These are phyloP conservation scores for Beauveria varroae DNA, from an alignment of 2,329 filamentous ascomycete genomes.

Conservation along the genomic window DNA sequence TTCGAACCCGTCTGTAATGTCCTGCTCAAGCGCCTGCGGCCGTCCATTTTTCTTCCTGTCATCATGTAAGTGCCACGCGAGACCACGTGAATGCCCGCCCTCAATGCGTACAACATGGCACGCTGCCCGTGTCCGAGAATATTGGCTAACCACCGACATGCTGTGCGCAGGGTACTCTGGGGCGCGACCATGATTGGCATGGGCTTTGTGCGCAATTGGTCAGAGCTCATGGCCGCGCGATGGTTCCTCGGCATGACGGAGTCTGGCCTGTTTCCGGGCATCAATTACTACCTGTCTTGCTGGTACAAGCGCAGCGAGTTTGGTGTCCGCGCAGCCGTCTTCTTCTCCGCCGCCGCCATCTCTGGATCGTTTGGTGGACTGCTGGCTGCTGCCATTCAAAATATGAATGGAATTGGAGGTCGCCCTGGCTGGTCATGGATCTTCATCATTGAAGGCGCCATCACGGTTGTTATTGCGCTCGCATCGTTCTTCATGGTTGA, in stretches of 20 bases:
- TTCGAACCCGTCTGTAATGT: constrained; percentile 76
- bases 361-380: constrained; percentile 73
- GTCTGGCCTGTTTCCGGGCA: constrained; percentile 67
- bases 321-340: constrained; percentile 70
- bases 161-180: constrained; percentile 46
- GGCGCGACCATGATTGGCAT: constrained; percentile 62
- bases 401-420: constrained; percentile 58
- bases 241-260: constrained; percentile 70
- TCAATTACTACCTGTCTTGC: constrained; percentile 74
- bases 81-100: neutral
- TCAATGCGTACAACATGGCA: neutral
- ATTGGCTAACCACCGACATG: neutral
- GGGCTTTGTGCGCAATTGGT: constrained; percentile 57
- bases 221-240: constrained; percentile 57
- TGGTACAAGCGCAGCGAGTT: constrained; percentile 80
- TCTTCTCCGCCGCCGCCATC: constrained; percentile 76
- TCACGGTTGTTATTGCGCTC: constrained; percentile 61
- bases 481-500: constrained; percentile 71
- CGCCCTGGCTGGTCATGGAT: constrained; percentile 57
- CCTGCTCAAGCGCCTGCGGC: constrained; percentile 66
- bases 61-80: constrained; percentile 59
- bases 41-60: constrained; percentile 70
- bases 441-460: constrained; percentile 62
- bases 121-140: neutral
- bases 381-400: constrained; percentile 62